Evolutionary conservation across 306 rosid genomes (phyloP).

Genomic region (Arachis stenosperma): DNA sequence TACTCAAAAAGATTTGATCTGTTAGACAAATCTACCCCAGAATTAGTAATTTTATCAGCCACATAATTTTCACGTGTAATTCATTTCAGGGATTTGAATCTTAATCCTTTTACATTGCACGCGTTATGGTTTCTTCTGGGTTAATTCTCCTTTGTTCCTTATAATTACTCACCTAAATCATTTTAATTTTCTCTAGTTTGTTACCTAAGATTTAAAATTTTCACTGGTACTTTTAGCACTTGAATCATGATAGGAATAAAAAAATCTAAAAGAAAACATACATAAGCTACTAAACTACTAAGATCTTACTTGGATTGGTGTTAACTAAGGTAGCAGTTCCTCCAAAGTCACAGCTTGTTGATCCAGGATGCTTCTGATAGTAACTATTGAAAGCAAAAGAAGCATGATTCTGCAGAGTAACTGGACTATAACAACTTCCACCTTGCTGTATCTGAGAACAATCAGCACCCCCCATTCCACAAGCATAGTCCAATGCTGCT

Average conservation of each 20-base stretch:
- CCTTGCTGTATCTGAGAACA: conserved; percentile 88
- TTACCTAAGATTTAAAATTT: too few species aligned
- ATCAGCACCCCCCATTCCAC: conserved; percentile 79
- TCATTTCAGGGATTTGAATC: too few species aligned
- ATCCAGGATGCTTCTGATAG: conserved; percentile 80
- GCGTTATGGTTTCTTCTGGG: too few species aligned
- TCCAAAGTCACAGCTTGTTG: conserved; percentile 93
- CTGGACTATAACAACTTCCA: conserved; percentile 78
- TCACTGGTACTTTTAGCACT: too few species aligned
- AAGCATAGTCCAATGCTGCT: conserved; percentile 89
- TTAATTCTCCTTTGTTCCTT: too few species aligned
- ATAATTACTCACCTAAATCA: too few species aligned
- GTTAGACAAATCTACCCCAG: too few species aligned
- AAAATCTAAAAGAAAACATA: not conserved
- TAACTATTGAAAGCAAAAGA: conserved; percentile 94
- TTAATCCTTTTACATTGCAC: too few species aligned
- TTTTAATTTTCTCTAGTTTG: too few species aligned
- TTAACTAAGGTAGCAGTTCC: conserved; percentile 70
- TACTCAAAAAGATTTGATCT: too few species aligned
- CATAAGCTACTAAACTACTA: not conserved
- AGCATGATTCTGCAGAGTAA: conserved; percentile 81
- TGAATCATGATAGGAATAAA: not conserved
- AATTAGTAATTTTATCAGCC: too few species aligned
- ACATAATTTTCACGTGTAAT: too few species aligned
- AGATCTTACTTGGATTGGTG: conserved; percentile 83